A percentile compares a stretch with the other conserved stretches of the same genome.
Evolutionary conservation across 192 early-diverging fungal species (phyloP).

Genomic region (Entomortierella parvispora): DNA sequence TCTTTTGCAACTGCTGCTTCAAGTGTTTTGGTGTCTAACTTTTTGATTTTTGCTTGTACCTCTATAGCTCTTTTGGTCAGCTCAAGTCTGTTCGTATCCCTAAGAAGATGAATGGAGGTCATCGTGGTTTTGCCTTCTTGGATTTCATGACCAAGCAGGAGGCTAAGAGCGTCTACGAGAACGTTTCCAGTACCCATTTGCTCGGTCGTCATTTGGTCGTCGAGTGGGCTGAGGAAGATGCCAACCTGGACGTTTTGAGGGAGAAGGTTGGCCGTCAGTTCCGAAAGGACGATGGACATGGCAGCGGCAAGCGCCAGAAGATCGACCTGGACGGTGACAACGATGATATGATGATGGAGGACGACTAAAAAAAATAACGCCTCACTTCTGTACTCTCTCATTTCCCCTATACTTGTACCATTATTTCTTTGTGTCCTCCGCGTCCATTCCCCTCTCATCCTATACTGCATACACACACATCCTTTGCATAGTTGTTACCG

Average conservation of each 20-base stretch:
- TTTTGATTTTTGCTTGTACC: no score
- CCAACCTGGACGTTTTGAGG: slow-evolving; percentile 78
- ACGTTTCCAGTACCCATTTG: slow-evolving; percentile 92
- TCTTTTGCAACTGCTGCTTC: slow-evolving; percentile 2
- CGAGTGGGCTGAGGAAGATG: slow-evolving; percentile 93
- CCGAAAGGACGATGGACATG: slow-evolving; percentile 68
- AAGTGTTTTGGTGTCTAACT: slow-evolving; percentile 1
- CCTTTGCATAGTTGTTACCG: no score
- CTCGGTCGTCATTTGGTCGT: slow-evolving; percentile 97
- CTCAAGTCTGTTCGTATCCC: slow-evolving; percentile 95
- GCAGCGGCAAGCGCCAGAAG: slow-evolving; percentile 53
- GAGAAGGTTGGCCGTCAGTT: slow-evolving; percentile 88
- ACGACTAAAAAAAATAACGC: slow-evolving; percentile 20
- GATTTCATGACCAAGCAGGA: slow-evolving; percentile 98
- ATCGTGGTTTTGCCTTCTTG: slow-evolving; percentile 98
- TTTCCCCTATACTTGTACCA: no score
- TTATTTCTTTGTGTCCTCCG: no score
- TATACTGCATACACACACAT: no score
- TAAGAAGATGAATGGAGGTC: slow-evolving; percentile 90
- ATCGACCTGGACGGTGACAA: slow-evolving; percentile 44
- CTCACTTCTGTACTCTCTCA: no score
- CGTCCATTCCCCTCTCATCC: no score
- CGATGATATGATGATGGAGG: slow-evolving; percentile 51
- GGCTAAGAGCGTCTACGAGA: slow-evolving; percentile 88
- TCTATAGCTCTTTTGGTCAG: slow-evolving; percentile 85